Conservation (phyloP, 2,329 filamentous ascomycete genomes). For the Bipolaris bicolor region DNA sequence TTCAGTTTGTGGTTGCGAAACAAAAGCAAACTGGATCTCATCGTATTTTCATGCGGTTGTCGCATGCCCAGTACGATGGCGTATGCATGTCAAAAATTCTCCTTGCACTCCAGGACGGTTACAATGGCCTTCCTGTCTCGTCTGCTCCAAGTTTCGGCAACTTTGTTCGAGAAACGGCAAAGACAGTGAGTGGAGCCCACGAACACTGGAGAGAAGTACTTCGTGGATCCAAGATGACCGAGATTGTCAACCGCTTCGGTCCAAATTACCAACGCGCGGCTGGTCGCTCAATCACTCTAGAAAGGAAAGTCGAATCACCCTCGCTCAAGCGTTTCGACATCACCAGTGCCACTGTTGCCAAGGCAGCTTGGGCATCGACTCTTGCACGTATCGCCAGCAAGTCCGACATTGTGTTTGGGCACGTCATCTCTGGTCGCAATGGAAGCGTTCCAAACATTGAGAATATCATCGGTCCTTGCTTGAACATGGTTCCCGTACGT, state of each 20-base stretch:
- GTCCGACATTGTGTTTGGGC: conserved; percentile 52
- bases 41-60: conserved; percentile 43
- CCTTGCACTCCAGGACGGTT: conserved; percentile 35
- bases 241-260: conserved; percentile 41
- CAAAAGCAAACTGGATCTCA: conserved; percentile 38
- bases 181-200: conserved; percentile 36
- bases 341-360: conserved; percentile 53
- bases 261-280: conserved; percentile 43
- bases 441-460: conserved; percentile 45
- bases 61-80: conserved; percentile 46
- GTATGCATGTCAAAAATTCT: conserved; percentile 42
- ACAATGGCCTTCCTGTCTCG: conserved; percentile 42
- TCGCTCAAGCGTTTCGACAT: conserved; percentile 39
- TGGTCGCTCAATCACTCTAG: conserved; percentile 38
- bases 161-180: conserved; percentile 39
- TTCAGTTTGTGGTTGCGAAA: conserved; percentile 41
- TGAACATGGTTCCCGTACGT: conserved; percentile 53
- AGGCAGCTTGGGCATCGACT: conserved; percentile 55
- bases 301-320: conserved; percentile 30
- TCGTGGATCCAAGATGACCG: conserved; percentile 43
- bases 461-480: conserved; percentile 50
- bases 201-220: conserved; percentile 43
- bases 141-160: conserved; percentile 41
- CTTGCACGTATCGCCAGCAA: conserved; percentile 48
- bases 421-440: conserved; percentile 52